These are phyloP conservation scores for Chaetomiaceae sp. DNA, from an alignment of 2,329 filamentous ascomycete genomes.

Conservation along the genomic window DNA sequence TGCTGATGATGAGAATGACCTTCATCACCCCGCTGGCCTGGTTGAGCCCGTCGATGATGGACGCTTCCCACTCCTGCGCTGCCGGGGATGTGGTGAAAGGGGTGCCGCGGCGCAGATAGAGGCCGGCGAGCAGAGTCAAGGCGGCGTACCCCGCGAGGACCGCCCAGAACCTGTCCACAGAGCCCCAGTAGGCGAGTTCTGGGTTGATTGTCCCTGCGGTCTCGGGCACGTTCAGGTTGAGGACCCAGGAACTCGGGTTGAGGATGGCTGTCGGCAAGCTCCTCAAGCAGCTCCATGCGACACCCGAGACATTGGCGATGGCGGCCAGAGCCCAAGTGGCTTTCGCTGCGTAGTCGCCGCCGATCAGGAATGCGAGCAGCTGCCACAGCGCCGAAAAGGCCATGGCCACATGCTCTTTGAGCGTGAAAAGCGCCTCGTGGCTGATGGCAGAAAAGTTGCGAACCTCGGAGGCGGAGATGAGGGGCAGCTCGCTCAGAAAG, in stretches of 20 bases:
- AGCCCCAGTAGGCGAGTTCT: slow-evolving; percentile 63
- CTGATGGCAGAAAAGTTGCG: slow-evolving; percentile 74
- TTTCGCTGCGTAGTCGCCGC: slow-evolving; percentile 39
- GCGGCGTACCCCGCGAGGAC: slow-evolving; percentile 78
- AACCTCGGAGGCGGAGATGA: slow-evolving; percentile 56
- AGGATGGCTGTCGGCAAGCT: slow-evolving; percentile 35
- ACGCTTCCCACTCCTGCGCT: slow-evolving; percentile 65
- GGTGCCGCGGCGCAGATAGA: slow-evolving; percentile 72
- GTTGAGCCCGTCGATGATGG: slow-evolving; percentile 75
- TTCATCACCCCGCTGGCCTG: slow-evolving; percentile 97
- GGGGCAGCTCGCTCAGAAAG: slow-evolving; percentile 47
- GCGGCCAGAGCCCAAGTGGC: slow-evolving; percentile 22
- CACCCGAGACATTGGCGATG: slow-evolving; percentile 20
- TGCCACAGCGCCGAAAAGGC: slow-evolving; percentile 38
- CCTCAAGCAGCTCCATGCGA: slow-evolving; percentile 28
- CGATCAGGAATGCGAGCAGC: slow-evolving; percentile 41
- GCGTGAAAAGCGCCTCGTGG: slow-evolving; percentile 60
- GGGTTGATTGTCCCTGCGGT: slow-evolving; percentile 43
- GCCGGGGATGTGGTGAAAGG: slow-evolving; percentile 58
- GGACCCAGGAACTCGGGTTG: slow-evolving; percentile 54
- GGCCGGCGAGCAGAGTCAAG: slow-evolving; percentile 66
- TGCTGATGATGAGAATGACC: slow-evolving; percentile 96
- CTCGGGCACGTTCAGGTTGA: slow-evolving; percentile 48
- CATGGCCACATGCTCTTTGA: slow-evolving; percentile 51
- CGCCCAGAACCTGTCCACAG: slow-evolving; percentile 62